Base-by-base conservation (phyloP, 768 basidiomycete species). In the Lactarius indigo region DNA sequence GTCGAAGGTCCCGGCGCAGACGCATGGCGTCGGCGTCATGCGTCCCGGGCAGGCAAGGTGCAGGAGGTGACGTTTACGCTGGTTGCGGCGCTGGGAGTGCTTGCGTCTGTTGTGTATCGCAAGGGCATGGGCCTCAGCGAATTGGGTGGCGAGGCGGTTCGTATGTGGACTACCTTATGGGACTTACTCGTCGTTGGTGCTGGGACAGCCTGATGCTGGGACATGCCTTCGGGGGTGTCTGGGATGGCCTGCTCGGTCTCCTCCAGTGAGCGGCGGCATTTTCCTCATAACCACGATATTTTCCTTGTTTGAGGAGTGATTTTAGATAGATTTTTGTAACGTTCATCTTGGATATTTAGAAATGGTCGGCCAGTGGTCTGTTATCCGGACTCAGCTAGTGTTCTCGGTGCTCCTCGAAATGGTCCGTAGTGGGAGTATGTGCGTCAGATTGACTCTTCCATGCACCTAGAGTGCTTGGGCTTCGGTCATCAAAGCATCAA, bases 21-120 rank as follows among this genome's bases (percentile, higher is more conserved):
- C 18, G 18, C 33, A 52, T 63, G 61, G 66, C 66, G 50, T 26
- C 61, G 57, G 18, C 30, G 30, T 15, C 62, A 67, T 44, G 57
- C n/a, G 18, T 33, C 30, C 50, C 15, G 20, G n/a, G 52, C 65
- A 9, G 26, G 7, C 50, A 42, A 10, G 31, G 15, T 20, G 3
- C 15, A 26, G 30, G 4, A 57, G 0, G 23, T 57, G 44, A 47
- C 20, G 8, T 47, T 10, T 47, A n/a, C 44, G 10, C n/a, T 47
- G 1, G n/a, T 47, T 10, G 44, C 10, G 44, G n/a, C n/a, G 44
- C n/a, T 47, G 44, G n/a, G n/a, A 10, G 30, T n/a, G 47, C 31
- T 67, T 12, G 47, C 9, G 35, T 26, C 8, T 7, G 30, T 17
- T 20, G n/a, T 28, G 2, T 35, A 61, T 28, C 5, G 18, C 1